phyloP scores from a whole-genome alignment of 2,329 filamentous ascomycete genomes.

The Aspergillus costaricaensis region DNA sequence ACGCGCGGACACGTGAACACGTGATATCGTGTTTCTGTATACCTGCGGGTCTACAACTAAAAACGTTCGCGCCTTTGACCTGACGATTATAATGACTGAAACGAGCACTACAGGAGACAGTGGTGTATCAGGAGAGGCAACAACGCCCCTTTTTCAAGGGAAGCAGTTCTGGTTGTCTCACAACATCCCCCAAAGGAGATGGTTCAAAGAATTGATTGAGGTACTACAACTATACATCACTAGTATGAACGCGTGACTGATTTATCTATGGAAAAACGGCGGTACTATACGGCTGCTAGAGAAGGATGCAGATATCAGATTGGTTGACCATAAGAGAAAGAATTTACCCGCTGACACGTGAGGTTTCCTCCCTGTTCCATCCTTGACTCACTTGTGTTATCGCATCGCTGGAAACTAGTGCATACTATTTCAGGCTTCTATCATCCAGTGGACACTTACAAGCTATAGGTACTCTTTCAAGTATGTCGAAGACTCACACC shows the following conservation, averaged over 20 bases:
- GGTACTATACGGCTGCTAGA: constrained; percentile 57
- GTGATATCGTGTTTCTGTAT: constrained; percentile 28
- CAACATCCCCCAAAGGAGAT: constrained; percentile 53
- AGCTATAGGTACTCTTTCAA: constrained; percentile 55
- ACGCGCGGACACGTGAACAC: constrained; percentile 21
- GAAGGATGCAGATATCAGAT: constrained; percentile 57
- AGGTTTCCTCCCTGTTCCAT: constrained; percentile 18
- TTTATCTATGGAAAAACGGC: constrained; percentile 50
- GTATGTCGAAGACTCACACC: constrained; percentile 59
- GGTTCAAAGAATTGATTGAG: constrained; percentile 52
- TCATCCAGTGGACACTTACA: not conserved
- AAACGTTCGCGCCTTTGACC: not conserved
- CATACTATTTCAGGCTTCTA: no score
- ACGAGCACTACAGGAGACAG: not conserved
- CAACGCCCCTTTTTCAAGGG: constrained; percentile 51
- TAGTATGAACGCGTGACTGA: constrained; percentile 3
- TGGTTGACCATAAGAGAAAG: constrained; percentile 60
- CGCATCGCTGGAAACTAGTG: no score
- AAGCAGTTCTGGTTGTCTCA: constrained; percentile 61
- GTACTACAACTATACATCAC: constrained; percentile 25
- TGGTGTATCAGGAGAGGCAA: not conserved
- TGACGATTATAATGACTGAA: not conserved
- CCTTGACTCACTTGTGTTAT: not conserved
- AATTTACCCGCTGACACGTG: constrained; percentile 53
- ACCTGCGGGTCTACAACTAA: not conserved